Percentiles rank a stretch among this genome's conserved stretches.
These are phyloP conservation scores for Phytopythium chamaehyphon DNA, from an alignment of 352 stramenopile species.

Conservation along the genomic window DNA sequence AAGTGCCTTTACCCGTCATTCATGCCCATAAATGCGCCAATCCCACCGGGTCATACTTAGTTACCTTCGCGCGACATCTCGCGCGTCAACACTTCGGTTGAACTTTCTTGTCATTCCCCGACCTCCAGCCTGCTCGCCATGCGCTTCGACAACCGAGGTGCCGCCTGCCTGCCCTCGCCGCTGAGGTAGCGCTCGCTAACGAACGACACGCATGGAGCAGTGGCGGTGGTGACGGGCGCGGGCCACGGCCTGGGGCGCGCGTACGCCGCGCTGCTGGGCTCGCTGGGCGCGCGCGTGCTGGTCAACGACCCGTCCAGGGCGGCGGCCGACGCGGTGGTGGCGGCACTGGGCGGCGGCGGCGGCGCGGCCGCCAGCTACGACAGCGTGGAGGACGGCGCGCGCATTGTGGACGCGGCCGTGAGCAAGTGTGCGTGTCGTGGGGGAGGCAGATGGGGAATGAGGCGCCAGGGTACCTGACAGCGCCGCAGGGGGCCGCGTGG, in stretches of 20 bases:
- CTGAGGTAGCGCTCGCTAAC: too few relatives aligned
- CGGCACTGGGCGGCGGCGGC: conserved; percentile 40
- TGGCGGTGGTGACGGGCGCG: conserved; percentile 85
- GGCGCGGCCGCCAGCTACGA: conserved; percentile 69
- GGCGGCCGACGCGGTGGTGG: conserved; percentile 61
- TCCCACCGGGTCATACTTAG: too few relatives aligned
- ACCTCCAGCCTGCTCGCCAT: too few relatives aligned
- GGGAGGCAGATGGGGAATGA: not conserved
- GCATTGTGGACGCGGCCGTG: conserved; percentile 80
- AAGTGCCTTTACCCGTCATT: not conserved
- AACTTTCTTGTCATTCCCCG: conserved; percentile 5
- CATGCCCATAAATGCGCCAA: not conserved
- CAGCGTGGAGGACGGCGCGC: conserved; percentile 64
- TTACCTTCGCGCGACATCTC: conserved; percentile 14
- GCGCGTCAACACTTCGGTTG: conserved; percentile 4
- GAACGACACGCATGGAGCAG: too few relatives aligned
- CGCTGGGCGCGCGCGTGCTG: conserved; percentile 64
- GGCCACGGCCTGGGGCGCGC: conserved; percentile 80
- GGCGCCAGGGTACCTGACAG: not conserved
- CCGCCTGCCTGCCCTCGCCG: not conserved
- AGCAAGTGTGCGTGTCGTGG: conserved; percentile 52
- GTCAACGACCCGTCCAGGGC: conserved; percentile 74
- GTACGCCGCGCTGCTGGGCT: conserved; percentile 74
- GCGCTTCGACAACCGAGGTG: conserved; percentile 53
- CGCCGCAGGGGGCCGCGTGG: conserved; percentile 76